Base-by-base conservation (phyloP, 176 grass and related monocot species). In the Thalia dealbata region DNA sequence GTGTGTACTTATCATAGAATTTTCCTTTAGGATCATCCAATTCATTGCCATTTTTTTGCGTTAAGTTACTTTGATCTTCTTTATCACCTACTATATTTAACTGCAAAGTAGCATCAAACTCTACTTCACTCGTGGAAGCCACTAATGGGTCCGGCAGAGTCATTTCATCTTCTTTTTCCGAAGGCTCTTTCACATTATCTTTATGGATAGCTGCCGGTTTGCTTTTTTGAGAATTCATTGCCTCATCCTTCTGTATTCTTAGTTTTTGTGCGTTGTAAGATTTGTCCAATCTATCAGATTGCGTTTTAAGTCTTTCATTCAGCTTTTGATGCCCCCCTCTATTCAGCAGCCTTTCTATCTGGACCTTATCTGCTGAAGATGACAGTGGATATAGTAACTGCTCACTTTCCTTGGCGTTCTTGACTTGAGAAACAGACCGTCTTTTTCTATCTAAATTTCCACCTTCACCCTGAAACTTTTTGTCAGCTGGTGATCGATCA, bases 1-100 rank as follows among this genome's bases (percentile, higher is more conserved):
- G 82, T 83, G 79, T 92, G 78, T 96, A 92, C 72, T 96, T 91
- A 28, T 92, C 89, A 80, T 96, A 92, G 41, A 84, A 96, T 50
- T 90, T 96, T 86, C 93, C 93, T 84, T 82, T 86, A 10, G 80
- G 84, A 52, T 96, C 87, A 77, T 96, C 87, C 52, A 66, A 75
- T 75, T 85, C 60, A 83, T 85, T 90, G 50, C 76, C 79, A 75
- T 70, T 69, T 59, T 91, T 87, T 67, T 86, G 80, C 56, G 73
- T 78, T 80, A 73, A 26, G 69, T 61, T 87, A 64, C 78, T 76
- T 38, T 27, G 69, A 72, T 83, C 73, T 60, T 78, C 82, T 73
- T 91, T 67, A 52, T 69, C 75, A 45, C 81, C 83, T 79, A 83
- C 86, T 77, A 96, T 89, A 85, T 92, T 91, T 79, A 85, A 69